These are phyloP conservation scores for Globisporangium orthogonon DNA, from an alignment of 352 stramenopile genomes.

Conservation along the genomic window DNA sequence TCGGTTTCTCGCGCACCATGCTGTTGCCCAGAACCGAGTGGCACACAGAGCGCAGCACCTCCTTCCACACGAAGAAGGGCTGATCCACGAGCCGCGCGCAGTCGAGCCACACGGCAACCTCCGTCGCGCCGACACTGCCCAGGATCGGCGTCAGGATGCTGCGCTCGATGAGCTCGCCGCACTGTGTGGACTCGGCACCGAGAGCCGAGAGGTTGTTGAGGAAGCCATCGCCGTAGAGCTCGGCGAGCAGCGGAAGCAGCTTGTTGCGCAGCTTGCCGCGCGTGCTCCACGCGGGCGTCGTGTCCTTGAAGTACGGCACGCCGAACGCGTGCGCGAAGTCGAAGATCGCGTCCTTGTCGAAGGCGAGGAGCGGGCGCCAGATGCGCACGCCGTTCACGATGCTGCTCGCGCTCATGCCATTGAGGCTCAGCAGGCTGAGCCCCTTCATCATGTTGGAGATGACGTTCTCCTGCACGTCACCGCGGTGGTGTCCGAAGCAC, in stretches of 20 bases:
- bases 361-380: constrained; percentile 90
- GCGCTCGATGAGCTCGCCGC: constrained; percentile 54
- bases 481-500: constrained; percentile 95
- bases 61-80: constrained; percentile 85
- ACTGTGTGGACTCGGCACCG: constrained; percentile 75
- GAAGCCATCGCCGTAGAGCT: constrained; percentile 93
- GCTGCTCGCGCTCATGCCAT: constrained; percentile 88
- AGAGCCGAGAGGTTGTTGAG: constrained; percentile 78
- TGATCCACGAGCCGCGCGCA: constrained; percentile 43
- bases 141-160: constrained; percentile 60
- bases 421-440: constrained; percentile 89
- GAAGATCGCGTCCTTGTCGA: constrained; percentile 94
- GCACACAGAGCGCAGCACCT: constrained; percentile 78
- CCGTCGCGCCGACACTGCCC: constrained; percentile 38
- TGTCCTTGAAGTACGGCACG: constrained; percentile 98
- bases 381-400: constrained; percentile 76
- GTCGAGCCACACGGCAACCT: constrained; percentile 69
- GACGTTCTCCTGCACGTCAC: constrained; percentile 98
- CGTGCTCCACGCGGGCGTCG: constrained; percentile 95
- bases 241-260: constrained; percentile 90
- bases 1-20: constrained; percentile 82
- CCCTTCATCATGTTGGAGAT: constrained; percentile 97
- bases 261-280: constrained; percentile 94
- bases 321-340: constrained; percentile 94
- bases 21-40: constrained; percentile 75